Conservation (phyloP, 1,139 yeast species). For the Pneumocystis canis region DNA sequence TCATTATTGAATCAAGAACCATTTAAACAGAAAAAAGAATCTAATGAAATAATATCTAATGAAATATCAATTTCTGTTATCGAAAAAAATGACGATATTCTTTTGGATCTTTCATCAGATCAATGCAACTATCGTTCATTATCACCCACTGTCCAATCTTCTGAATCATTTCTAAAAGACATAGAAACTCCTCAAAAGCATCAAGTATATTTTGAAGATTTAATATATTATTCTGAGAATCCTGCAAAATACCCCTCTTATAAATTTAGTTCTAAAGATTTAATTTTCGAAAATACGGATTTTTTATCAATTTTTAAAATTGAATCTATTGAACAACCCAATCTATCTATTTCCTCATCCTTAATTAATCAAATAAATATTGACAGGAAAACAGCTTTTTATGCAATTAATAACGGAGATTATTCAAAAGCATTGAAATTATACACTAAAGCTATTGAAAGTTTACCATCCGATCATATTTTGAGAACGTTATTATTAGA, state of each 20-base stretch:
- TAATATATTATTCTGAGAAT: background rate
- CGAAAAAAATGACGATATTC: background rate
- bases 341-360: background rate
- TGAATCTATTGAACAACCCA: background rate
- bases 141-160: background rate
- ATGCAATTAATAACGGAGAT: conserved; percentile 66
- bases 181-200: background rate
- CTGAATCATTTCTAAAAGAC: background rate
- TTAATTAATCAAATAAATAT: background rate
- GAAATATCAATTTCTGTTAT: background rate
- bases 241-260: background rate
- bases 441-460: conserved; percentile 46
- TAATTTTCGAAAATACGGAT: background rate
- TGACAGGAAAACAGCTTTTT: conserved; percentile 13
- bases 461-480: conserved; percentile 53
- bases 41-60: background rate
- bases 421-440: conserved; percentile 49
- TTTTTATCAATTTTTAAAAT: background rate
- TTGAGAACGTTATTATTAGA: conserved; percentile 55
- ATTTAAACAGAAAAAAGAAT: background rate
- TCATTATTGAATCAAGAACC: background rate
- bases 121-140: background rate
- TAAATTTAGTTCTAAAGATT: background rate
- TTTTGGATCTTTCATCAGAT: background rate
- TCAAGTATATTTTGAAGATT: background rate